Evolutionary conservation across 2,329 filamentous ascomycete species (phyloP).

Genomic region (Didymella arachidicola): DNA sequence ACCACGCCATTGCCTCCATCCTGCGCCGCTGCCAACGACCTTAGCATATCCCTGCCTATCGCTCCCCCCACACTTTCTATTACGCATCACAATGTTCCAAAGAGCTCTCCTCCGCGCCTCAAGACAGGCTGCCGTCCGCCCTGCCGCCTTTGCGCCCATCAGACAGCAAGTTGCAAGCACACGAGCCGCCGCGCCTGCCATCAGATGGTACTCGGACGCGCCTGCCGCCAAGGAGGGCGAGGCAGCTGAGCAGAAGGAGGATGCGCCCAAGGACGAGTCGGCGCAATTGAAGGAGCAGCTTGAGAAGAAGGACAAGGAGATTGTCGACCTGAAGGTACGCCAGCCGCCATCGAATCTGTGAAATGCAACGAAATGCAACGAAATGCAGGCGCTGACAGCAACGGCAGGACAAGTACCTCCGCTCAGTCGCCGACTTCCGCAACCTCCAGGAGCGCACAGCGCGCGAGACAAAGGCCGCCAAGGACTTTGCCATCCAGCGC

Average conservation of each 20-base stretch:
- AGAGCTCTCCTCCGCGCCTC: conserved; percentile 60
- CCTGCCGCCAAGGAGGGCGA: conserved; percentile 54
- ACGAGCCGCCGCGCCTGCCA: conserved; percentile 40
- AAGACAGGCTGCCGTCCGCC: conserved; percentile 52
- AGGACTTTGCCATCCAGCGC: conserved; percentile 91
- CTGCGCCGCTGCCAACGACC: background rate
- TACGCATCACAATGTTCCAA: conserved; percentile 57
- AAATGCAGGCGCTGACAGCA: background rate
- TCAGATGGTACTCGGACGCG: conserved; percentile 59
- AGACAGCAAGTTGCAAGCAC: conserved; percentile 44
- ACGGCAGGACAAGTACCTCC: conserved; percentile 87
- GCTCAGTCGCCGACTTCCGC: conserved; percentile 93
- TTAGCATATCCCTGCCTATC: background rate
- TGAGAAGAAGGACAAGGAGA: conserved; percentile 75
- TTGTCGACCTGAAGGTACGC: conserved; percentile 83
- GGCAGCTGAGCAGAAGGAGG: conserved; percentile 55
- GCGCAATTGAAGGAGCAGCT: conserved; percentile 67
- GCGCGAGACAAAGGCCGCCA: conserved; percentile 85
- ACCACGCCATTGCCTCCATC: conserved; percentile 10
- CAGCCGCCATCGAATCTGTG: background rate
- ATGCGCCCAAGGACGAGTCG: conserved; percentile 48
- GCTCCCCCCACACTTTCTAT: background rate
- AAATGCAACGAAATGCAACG: no score
- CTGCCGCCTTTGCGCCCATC: conserved; percentile 51
- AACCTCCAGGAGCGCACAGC: conserved; percentile 95